Percentiles rank a stretch among this genome's conserved stretches.
Evolutionary conservation across 139 green algal genomes (phyloP).

Genomic region (Picochlorum sp.): DNA sequence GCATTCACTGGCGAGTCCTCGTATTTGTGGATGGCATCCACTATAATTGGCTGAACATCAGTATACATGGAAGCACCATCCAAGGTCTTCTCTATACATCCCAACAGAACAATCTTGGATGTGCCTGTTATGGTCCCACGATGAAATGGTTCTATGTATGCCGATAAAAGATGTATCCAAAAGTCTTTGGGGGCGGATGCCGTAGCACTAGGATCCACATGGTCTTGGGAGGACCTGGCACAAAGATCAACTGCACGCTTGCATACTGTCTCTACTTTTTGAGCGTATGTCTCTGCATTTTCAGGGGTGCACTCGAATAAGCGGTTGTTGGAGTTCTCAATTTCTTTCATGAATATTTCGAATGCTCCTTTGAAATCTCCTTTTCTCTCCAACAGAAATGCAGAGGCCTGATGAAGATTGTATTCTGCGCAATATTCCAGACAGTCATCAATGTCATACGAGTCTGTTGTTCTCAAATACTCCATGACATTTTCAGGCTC

Average conservation of each 20-base stretch:
- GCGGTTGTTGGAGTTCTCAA: constrained; percentile 18
- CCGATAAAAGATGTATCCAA: background rate
- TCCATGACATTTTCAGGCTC: constrained; percentile 41
- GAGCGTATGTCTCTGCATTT: background rate
- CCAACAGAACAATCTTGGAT: background rate
- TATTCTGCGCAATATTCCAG: constrained; percentile 34
- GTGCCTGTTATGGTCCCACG: too few species aligned
- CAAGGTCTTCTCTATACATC: background rate
- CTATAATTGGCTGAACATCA: too few species aligned
- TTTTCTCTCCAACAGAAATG: constrained; percentile 51
- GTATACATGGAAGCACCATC: background rate
- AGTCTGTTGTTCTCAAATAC: constrained; percentile 43
- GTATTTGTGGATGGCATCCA: too few species aligned
- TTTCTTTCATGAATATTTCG: constrained; percentile 20
- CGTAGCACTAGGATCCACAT: background rate
- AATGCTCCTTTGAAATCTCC: constrained; percentile 42
- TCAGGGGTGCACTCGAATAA: constrained; percentile 6
- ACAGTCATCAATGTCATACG: constrained; percentile 52
- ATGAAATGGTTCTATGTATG: too few species aligned
- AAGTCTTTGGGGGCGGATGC: background rate
- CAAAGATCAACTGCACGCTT: background rate
- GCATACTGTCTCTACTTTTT: background rate
- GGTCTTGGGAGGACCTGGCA: constrained; percentile 8
- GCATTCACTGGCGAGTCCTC: too few species aligned
- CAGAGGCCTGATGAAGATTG: constrained; percentile 29